A percentile compares a stretch with the other conserved stretches of the same genome.
phyloP scores from a whole-genome alignment of 441 rosid species.

The Pelargonium australe region DNA sequence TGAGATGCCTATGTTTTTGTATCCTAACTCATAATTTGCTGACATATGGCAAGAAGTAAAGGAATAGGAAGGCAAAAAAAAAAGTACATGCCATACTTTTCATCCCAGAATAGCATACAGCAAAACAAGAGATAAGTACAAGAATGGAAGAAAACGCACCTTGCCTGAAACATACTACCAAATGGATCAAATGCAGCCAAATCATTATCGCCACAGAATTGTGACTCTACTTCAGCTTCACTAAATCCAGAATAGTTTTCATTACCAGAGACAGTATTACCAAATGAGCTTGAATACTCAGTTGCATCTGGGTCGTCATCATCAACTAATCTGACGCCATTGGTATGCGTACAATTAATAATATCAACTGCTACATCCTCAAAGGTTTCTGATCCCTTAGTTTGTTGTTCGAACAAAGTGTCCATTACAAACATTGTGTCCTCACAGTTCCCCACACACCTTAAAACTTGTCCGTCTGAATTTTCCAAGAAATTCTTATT shows the following conservation, averaged over 20 bases:
- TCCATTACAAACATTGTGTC: constrained; percentile 23
- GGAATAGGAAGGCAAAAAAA: neutral
- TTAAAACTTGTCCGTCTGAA: constrained; percentile 24
- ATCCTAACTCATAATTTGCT: neutral
- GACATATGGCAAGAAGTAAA: neutral
- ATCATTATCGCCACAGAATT: constrained; percentile 47
- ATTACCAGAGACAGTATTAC: constrained; percentile 47
- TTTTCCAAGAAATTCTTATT: constrained; percentile 24
- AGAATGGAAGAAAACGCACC: constrained; percentile 37
- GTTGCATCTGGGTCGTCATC: constrained; percentile 77
- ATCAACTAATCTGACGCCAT: constrained; percentile 20
- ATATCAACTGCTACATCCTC: constrained; percentile 59
- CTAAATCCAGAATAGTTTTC: constrained; percentile 45
- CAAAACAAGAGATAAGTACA: neutral
- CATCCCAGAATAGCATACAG: constrained; percentile 8
- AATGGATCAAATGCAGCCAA: constrained; percentile 51
- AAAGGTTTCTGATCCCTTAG: constrained; percentile 22
- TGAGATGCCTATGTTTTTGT: neutral
- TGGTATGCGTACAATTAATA: constrained; percentile 29
- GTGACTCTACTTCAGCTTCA: constrained; percentile 78
- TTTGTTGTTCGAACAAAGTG: constrained; percentile 21
- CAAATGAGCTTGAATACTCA: constrained; percentile 90
- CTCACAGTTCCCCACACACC: constrained; percentile 24
- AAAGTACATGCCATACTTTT: neutral
- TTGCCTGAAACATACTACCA: constrained; percentile 43